A percentile compares a stretch with the other conserved stretches of the same genome.
Conservation (phyloP, 257 asterid species). For the Capsicum rhomboideum region DNA sequence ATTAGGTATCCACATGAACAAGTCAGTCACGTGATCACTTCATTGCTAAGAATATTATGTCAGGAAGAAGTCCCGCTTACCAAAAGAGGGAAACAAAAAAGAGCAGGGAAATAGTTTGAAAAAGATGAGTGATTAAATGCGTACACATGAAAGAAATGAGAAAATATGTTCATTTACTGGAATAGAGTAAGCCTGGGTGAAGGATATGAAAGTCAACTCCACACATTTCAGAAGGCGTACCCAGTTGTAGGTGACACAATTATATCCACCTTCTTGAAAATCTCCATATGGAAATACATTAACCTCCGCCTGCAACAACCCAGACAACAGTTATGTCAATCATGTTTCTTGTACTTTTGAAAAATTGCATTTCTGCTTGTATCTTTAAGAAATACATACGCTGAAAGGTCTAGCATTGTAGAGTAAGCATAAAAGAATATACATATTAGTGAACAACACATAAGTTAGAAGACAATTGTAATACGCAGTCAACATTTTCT, state of each 20-base stretch:
- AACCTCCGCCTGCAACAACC: constrained; percentile 68
- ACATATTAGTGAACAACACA: neutral
- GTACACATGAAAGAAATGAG: neutral
- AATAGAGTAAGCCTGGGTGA: neutral
- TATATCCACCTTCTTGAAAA: constrained; percentile 70
- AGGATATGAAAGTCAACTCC: neutral
- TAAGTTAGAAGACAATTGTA: neutral
- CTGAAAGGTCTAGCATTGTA: neutral
- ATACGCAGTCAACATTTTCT: neutral
- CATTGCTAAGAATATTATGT: neutral
- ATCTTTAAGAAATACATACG: neutral
- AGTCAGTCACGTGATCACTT: neutral
- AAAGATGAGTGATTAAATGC: neutral
- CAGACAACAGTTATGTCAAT: neutral
- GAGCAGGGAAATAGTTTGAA: neutral
- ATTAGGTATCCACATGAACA: neutral
- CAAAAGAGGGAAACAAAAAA: neutral
- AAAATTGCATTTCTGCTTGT: neutral
- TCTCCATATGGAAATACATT: constrained; percentile 76
- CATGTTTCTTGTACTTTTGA: neutral
- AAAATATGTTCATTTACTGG: neutral
- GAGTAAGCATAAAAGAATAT: neutral
- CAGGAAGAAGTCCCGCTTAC: neutral
- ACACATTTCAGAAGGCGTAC: constrained; percentile 26
- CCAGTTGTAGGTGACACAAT: constrained; percentile 94